phyloP scores from a whole-genome alignment of 176 grass and related monocot species.

The Carex parvula region DNA sequence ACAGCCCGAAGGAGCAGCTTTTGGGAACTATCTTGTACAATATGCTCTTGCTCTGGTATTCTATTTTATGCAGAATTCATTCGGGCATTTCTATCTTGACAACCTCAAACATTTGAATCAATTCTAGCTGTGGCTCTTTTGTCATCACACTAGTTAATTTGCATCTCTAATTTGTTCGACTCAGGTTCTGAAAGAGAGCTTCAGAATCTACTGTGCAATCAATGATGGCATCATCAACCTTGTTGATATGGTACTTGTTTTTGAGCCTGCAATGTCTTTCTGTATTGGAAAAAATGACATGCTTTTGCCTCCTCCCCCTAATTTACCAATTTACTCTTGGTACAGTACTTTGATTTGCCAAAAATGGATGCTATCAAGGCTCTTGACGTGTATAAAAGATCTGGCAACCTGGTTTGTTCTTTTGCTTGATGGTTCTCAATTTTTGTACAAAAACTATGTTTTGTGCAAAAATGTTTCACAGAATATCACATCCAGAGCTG shows the following conservation, averaged over 20 bases:
- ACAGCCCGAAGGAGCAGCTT: constrained; percentile 83
- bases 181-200: constrained; percentile 88
- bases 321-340: constrained; percentile 7
- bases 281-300: not conserved
- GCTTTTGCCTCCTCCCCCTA: not conserved
- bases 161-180: not conserved
- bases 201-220: constrained; percentile 83
- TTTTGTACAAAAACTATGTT: not conserved
- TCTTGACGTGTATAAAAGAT: constrained; percentile 63
- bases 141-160: constrained; percentile 2
- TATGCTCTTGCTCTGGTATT: constrained; percentile 74
- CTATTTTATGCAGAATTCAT: constrained; percentile 6
- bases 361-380: constrained; percentile 83
- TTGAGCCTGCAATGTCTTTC: not conserved
- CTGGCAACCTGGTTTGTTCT: constrained; percentile 49
- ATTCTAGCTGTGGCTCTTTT: not conserved
- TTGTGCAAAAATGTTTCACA: not conserved
- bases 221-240: constrained; percentile 89
- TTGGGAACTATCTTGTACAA: constrained; percentile 84
- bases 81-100: not conserved
- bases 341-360: constrained; percentile 82
- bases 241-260: constrained; percentile 54
- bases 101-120: not conserved
- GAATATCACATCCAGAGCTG: not conserved
- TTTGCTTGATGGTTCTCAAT: not conserved